Base-by-base conservation (phyloP, 305 asterid species). In the Caryopteris hybrid region DNA sequence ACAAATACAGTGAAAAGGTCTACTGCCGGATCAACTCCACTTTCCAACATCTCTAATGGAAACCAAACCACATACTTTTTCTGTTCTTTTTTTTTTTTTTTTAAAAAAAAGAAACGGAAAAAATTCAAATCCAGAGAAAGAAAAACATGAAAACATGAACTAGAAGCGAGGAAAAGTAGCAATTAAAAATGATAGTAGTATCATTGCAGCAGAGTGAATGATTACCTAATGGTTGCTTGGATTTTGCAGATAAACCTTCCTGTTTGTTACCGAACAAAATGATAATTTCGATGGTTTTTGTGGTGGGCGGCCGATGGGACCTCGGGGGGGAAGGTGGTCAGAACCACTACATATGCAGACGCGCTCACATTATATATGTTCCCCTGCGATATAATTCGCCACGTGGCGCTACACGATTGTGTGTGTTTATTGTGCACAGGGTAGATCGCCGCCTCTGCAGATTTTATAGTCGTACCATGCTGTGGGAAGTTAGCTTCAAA, bases 1-100 rank as follows among this genome's bases (percentile, higher is more conserved):
- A 60, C 4, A 56, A 48, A 64, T 20, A 42, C 14, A 51, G 36
- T 41, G 55, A 75, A 75, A 71, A 79, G 51, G 86, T 83, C 79
- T 80, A 75, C 61, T 2, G 50, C 42, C 61, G 5, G 76, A 78
- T 74, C 75, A 34, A 52, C 72, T 70, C 70, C 56, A 71, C 52
- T 68, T 73, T 12, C 61, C 54, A 66, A 29, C 76, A 59, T 70
- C 62, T 59, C 60, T 46, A 66, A 21, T 52, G 60, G 17, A 47
- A 43, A 71, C 31, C 55, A 17, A 39, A 21, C 21, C 57, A 4
- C 58, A 13, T 27, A 20, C 25, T 3, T 18, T 0, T 17, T 25
- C n/a, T n/a, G n/a, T n/a, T n/a, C n/a, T n/a, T n/a, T n/a, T n/a
- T n/a, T n/a, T n/a, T n/a, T n/a, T n/a, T n/a, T n/a, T n/a, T n/a